Evolutionary conservation across 2,329 filamentous ascomycete species (phyloP), one percentile per base, ranked within the genome.

Genomic region (Exophiala xenobiotica): DNA sequence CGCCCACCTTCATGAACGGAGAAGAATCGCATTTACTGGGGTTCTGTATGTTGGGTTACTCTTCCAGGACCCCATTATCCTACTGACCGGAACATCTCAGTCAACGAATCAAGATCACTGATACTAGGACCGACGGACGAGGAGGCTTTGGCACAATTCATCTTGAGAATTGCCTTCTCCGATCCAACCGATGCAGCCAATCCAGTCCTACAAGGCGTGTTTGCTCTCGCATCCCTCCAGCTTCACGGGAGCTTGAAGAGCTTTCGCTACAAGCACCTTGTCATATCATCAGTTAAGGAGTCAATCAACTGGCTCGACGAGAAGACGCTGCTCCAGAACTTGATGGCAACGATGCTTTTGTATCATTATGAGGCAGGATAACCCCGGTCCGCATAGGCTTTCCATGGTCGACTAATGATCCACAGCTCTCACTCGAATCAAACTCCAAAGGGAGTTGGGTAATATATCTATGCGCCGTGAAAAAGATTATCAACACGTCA

Each of bases 331-430:
- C 54, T 57, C 35, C 50, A 51, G 41, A 57, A 53, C 46, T 29
- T 57, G 42, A 57, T 57, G 46, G 54, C 54, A 48, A 57, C 50
- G 38, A 57, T 57, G 54, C 54, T 57, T 16, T 46, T 57, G 38
- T 57, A 57, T 57, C 50, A 57, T 51, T 53, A 57, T 41, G 50
- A 57, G 50, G 54, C 53, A 50, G 19, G 42, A 16, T 24, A 23
- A 35, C 37, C 41, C 46, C n/a, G n/a, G 19, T 44, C 38, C 22
- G 24, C 26, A 27, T 22, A 20, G 43, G 53, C 35, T 37, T 33
- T 16, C 23, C 29, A 51, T 35, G 26, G 41, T 43, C 42, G 14
- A 18, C 51, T 54, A 48, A 55, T 26, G 1, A 51, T 51, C n/a
- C 31, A 45, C 43, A 55, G 53, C 53, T 55, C 27, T 51, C 53